A percentile compares a stretch with the other conserved stretches of the same genome.
Evolutionary conservation across 768 basidiomycete species (phyloP).

Genomic region (Termitomyces sp.): DNA sequence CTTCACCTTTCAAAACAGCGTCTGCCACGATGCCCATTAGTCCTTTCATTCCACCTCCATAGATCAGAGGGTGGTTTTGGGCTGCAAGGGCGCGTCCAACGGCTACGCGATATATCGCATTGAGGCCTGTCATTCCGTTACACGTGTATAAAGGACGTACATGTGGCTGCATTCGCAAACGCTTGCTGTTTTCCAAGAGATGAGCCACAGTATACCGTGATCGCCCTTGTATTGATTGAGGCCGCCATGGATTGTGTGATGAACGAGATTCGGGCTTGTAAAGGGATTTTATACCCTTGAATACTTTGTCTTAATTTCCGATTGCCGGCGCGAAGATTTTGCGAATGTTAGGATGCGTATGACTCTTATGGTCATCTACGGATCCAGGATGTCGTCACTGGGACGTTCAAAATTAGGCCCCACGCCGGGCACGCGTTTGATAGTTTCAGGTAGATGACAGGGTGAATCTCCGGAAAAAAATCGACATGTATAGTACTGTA

Average conservation of each 20-base stretch:
- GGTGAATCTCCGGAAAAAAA: background rate
- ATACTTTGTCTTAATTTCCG: background rate
- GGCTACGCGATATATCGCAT: conserved; percentile 33
- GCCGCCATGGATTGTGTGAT: background rate
- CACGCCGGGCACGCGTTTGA: background rate
- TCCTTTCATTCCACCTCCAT: conserved; percentile 81
- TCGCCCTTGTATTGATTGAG: conserved; percentile 11
- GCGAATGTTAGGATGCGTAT: background rate
- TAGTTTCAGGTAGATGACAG: background rate
- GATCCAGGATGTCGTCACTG: background rate
- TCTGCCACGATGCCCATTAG: conserved; percentile 83
- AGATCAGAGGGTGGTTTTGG: conserved; percentile 62
- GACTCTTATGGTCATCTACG: background rate
- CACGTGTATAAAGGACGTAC: conserved; percentile 35
- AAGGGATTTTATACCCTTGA: background rate
- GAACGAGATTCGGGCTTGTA: background rate
- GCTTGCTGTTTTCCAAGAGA: conserved; percentile 57
- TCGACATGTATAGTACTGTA: too few relatives aligned
- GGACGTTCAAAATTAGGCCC: too few relatives aligned
- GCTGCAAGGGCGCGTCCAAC: conserved; percentile 68
- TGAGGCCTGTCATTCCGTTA: background rate
- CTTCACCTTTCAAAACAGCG: conserved; percentile 59
- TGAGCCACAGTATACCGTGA: conserved; percentile 87
- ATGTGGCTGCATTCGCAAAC: conserved; percentile 62
- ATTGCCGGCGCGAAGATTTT: background rate